Evolutionary conservation across 2,329 filamentous ascomycete species (phyloP).

Genomic region (Colletotrichum plurivorum): DNA sequence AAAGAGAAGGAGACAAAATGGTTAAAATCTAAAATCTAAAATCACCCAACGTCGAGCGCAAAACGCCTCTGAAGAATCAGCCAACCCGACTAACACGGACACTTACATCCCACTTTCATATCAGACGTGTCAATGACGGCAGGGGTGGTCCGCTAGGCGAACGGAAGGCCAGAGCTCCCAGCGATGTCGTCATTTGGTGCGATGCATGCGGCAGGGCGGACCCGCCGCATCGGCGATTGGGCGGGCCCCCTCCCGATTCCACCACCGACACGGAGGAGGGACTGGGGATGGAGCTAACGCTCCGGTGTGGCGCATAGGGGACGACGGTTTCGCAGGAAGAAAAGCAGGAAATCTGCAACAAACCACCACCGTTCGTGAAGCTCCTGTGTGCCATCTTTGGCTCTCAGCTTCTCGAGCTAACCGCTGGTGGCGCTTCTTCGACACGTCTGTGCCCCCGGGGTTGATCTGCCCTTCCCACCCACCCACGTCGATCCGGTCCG

Average conservation of each 20-base stretch:
- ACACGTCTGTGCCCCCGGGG: background rate
- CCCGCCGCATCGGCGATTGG: constrained; percentile 28
- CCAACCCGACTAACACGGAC: constrained; percentile 15
- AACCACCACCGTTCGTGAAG: no score
- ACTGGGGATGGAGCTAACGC: constrained; percentile 25
- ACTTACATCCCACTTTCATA: constrained; percentile 17
- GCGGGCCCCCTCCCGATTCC: background rate
- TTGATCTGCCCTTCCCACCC: background rate
- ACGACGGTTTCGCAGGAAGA: constrained; percentile 8
- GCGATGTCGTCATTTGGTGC: constrained; percentile 35
- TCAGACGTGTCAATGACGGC: constrained; percentile 38
- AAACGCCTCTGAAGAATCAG: background rate
- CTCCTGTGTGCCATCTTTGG: no score
- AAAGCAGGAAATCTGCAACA: constrained; percentile 11
- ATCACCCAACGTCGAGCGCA: background rate
- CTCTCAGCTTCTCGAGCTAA: no score
- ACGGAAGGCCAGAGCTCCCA: constrained; percentile 29
- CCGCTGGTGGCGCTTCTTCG: background rate
- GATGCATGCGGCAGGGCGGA: constrained; percentile 29
- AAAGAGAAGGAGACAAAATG: background rate
- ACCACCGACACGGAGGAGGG: constrained; percentile 18
- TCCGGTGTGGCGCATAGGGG: constrained; percentile 24
- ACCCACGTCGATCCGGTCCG: background rate
- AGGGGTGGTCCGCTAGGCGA: constrained; percentile 13
- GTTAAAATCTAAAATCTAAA: no score